Evolutionary conservation across 116 monocot species (phyloP).

Genomic region (Thalassia testudinum): DNA sequence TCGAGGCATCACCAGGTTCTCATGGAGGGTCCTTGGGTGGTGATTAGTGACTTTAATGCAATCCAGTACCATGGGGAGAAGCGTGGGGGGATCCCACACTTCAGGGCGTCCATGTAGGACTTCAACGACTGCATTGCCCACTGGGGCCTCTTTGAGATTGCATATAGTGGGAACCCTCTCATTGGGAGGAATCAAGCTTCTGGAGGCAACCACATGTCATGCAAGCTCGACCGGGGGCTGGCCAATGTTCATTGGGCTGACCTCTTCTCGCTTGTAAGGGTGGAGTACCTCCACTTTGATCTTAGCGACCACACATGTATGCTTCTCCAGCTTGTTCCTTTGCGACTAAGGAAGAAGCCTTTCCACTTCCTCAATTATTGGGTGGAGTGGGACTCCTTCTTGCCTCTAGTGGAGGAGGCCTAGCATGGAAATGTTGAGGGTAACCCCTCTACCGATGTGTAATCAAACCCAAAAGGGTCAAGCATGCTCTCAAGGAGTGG

Average conservation of each 20-base stretch:
- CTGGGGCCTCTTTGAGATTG: not conserved
- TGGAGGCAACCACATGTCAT: not conserved
- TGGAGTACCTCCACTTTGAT: not conserved
- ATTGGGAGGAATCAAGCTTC: not conserved
- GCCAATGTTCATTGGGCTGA: not conserved
- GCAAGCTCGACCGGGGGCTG: not conserved
- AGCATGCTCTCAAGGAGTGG: no score
- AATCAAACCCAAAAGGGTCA: no score
- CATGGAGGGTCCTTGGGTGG: not conserved
- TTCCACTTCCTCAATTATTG: not conserved
- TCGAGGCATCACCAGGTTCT: no score
- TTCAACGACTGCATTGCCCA: not conserved
- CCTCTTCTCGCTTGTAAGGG: not conserved
- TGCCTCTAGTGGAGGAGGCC: not conserved
- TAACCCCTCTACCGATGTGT: not conserved
- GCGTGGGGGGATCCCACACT: not conserved
- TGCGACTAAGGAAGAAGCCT: not conserved
- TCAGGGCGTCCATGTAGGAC: not conserved
- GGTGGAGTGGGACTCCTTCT: not conserved
- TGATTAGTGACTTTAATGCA: not conserved
- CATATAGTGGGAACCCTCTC: not conserved
- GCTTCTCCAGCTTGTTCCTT: not conserved
- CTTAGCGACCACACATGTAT: not conserved
- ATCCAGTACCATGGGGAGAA: not conserved
- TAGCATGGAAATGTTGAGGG: not conserved